phyloP scores from a whole-genome alignment of 345 rosid genomes.

The Aquilaria sinensis region DNA sequence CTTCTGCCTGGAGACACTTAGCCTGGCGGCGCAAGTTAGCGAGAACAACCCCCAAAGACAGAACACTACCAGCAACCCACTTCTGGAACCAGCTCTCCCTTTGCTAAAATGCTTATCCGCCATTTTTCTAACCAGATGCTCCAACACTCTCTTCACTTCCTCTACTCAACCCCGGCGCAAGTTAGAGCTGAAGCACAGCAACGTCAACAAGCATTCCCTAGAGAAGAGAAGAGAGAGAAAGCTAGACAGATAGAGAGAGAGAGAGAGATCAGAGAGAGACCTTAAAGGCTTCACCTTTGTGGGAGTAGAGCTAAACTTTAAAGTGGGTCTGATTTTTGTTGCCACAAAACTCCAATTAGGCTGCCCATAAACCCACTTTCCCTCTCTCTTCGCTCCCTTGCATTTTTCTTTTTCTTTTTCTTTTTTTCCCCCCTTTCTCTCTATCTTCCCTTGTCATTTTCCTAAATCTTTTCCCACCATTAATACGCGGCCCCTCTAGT shows the following conservation, averaged over 20 bases:
- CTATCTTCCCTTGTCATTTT: not conserved
- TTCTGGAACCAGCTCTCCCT: slow-evolving; percentile 12
- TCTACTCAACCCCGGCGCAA: slow-evolving; percentile 19
- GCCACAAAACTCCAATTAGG: slow-evolving; percentile 32
- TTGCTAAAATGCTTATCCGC: slow-evolving; percentile 29
- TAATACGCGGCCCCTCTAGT: not conserved
- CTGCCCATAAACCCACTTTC: slow-evolving; percentile 14
- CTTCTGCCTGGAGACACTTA: slow-evolving; percentile 56
- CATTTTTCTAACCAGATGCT: slow-evolving; percentile 15
- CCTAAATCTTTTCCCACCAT: not conserved
- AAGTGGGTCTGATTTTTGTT: slow-evolving; percentile 28
- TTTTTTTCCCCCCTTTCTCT: slow-evolving; percentile 1
- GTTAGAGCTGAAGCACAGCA: slow-evolving; percentile 13
- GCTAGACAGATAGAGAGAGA: not conserved
- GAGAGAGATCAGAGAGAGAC: slow-evolving; percentile 2
- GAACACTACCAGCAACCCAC: slow-evolving; percentile 28
- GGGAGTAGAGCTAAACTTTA: slow-evolving; percentile 9
- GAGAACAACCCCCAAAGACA: slow-evolving; percentile 40
- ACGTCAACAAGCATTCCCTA: slow-evolving; percentile 4
- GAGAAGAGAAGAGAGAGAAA: too few species aligned
- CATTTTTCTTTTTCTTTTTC: slow-evolving; percentile 16
- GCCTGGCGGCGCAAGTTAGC: slow-evolving; percentile 51
- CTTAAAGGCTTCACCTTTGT: slow-evolving; percentile 15
- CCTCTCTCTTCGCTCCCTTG: slow-evolving; percentile 5
- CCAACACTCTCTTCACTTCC: slow-evolving; percentile 9